A percentile compares a stretch with the other conserved stretches of the same genome.
These are phyloP conservation scores for Cyphellophora europaea DNA, from an alignment of 2,329 filamentous ascomycete species.

Conservation along the genomic window DNA sequence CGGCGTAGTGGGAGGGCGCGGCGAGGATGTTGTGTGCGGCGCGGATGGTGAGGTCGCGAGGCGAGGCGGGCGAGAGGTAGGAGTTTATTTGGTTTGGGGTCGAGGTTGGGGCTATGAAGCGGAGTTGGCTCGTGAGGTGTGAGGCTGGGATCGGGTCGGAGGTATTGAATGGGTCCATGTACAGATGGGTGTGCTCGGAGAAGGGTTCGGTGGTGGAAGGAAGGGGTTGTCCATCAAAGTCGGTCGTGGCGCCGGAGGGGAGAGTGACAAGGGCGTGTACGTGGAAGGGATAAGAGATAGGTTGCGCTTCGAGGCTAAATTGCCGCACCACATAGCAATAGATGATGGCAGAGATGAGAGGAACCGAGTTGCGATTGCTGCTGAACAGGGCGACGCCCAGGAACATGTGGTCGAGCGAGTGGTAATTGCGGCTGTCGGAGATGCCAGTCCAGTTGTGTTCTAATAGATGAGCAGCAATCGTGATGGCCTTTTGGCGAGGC, in stretches of 20 bases:
- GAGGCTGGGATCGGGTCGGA: conserved; percentile 55
- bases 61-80: conserved; percentile 57
- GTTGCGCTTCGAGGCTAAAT: conserved; percentile 65
- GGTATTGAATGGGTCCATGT: conserved; percentile 71
- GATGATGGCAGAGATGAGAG: conserved; percentile 77
- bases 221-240: conserved; percentile 45
- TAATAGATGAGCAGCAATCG: conserved; percentile 61
- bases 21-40: conserved; percentile 73
- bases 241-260: conserved; percentile 39
- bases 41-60: conserved; percentile 61
- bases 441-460: conserved; percentile 61
- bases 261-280: conserved; percentile 71
- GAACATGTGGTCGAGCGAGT: conserved; percentile 76
- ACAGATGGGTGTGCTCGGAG: conserved; percentile 39
- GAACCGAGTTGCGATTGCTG: conserved; percentile 66
- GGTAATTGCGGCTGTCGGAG: conserved; percentile 59
- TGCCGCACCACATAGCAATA: conserved; percentile 71
- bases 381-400: conserved; percentile 72
- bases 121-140: conserved; percentile 52
- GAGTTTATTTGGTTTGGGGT: conserved; percentile 25
- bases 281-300: conserved; percentile 75
- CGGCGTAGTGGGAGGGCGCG: conserved; percentile 49
- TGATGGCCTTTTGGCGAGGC: conserved; percentile 58
- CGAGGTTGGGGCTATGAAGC: conserved; percentile 32
- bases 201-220: conserved; percentile 9